These are phyloP conservation scores for Microbotryum violaceum DNA, from an alignment of 1,284 basidiomycete species.

Conservation along the genomic window DNA sequence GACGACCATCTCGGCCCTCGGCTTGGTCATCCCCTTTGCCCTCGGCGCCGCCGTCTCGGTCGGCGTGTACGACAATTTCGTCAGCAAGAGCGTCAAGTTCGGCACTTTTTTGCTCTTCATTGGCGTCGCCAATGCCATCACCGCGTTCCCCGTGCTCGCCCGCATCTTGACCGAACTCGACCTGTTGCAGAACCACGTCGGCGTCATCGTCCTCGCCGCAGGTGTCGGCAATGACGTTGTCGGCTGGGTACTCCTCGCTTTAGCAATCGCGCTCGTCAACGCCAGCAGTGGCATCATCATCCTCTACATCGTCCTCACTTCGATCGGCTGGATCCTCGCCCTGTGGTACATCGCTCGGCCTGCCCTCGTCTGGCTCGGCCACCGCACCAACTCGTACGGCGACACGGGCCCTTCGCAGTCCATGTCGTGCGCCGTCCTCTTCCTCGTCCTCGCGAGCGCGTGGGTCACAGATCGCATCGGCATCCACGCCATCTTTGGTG, in stretches of 20 bases:
- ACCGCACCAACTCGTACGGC: constrained; percentile 63
- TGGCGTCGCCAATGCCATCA: constrained; percentile 52
- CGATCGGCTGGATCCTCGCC: constrained; percentile 72
- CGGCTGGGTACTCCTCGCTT: constrained; percentile 59
- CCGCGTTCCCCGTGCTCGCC: constrained; percentile 64
- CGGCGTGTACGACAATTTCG: constrained; percentile 72
- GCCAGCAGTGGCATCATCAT: constrained; percentile 59
- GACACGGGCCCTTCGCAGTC: constrained; percentile 62
- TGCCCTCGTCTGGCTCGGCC: constrained; percentile 48
- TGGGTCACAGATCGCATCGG: constrained; percentile 86
- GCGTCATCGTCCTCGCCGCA: constrained; percentile 83
- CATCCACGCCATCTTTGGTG: constrained; percentile 47
- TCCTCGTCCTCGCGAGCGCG: constrained; percentile 66
- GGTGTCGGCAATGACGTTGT: constrained; percentile 81
- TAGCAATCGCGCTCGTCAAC: constrained; percentile 85
- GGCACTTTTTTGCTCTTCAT: constrained; percentile 91
- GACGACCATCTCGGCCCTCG: constrained; percentile 50
- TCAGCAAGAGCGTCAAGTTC: constrained; percentile 54
- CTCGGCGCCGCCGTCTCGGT: constrained; percentile 74
- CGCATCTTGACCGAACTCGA: constrained; percentile 65
- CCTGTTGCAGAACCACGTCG: constrained; percentile 85
- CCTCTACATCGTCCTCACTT: constrained; percentile 71
- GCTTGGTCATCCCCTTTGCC: constrained; percentile 71
- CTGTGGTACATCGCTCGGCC: constrained; percentile 64
- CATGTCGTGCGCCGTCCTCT: constrained; percentile 69